Evolutionary conservation across 495 filamentous ascomycete species (phyloP), one percentile per base, ranked within the genome.

Genomic region (Tirmania nivea): DNA sequence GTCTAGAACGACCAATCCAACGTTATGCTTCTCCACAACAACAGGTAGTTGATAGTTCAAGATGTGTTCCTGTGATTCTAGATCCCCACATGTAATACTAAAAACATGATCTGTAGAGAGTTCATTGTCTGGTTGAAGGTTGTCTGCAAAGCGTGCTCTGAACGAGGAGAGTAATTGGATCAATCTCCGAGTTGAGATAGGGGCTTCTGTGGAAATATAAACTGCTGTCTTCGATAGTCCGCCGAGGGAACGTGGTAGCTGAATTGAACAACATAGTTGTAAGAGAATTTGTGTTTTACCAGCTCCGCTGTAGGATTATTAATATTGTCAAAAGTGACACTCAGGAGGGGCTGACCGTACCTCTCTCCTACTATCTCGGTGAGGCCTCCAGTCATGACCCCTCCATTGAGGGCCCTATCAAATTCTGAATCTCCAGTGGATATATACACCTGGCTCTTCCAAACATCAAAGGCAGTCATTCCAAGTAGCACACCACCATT

Each of bases 261-360:
- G 90, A 10, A 75, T 75, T 12, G 86, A 74, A 34, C 94, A 76
- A 37, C 88, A 78, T 25, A 97, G 76, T 36, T 78, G 80, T 6
- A 86, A 71, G 19, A 95, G 83, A 68, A 95, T 79, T 66, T 97
- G 92, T 14, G 92, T 95, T 72, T 97, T 97, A 62, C 90, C 90
- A 59, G 83, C 81, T 61, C 87, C 90, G 67, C 86, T 81, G 60
- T 1, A 16, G 6, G 19, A 65, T 31, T 7, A 31, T 31, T 31
- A 31, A 7, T 31, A 31, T 7, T 31, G 25, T 31, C 25, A 31
- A 31, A 63, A 68, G 35, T 59, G 50, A 34, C 56, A 50, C 4
- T 36, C 42, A 1, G 35, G n/a, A 4, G 21, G 20, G 19, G 10
- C 8, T 42, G 42, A 47, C 14, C 42, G n/a, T 50, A 50, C 48